phyloP scores from a whole-genome alignment of 306 rosid genomes.

The Senna siamea region DNA sequence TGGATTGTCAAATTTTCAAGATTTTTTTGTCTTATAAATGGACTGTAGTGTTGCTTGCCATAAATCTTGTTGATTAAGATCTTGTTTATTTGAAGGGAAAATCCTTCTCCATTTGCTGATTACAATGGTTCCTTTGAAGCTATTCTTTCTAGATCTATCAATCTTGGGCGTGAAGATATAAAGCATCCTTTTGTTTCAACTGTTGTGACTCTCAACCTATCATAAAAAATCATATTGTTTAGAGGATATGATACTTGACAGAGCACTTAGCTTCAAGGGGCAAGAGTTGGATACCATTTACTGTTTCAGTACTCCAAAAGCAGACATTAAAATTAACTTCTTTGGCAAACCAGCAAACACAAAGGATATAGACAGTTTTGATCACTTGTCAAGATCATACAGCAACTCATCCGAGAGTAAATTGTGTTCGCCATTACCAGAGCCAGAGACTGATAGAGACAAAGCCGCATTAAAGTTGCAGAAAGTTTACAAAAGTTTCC shows the following conservation, averaged over 20 bases:
- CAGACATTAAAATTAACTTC: constrained; percentile 46
- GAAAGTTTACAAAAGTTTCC: constrained; percentile 91
- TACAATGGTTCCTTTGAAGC: constrained; percentile 48
- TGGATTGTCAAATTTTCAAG: no score
- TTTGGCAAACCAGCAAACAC: constrained; percentile 43
- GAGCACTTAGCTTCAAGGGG: constrained; percentile 49
- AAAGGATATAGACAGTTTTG: constrained; percentile 33
- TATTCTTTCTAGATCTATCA: constrained; percentile 40
- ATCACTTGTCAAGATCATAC: constrained; percentile 32
- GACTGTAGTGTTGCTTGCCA: neutral
- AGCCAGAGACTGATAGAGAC: constrained; percentile 38
- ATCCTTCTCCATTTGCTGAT: no score
- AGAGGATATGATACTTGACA: constrained; percentile 48
- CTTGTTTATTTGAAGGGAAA: constrained; percentile 42
- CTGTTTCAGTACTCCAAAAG: constrained; percentile 46
- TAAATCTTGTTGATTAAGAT: constrained; percentile 29
- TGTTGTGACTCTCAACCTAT: constrained; percentile 41
- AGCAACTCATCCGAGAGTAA: constrained; percentile 43
- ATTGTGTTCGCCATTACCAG: constrained; percentile 27
- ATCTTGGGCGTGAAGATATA: constrained; percentile 34
- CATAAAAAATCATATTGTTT: constrained; percentile 32
- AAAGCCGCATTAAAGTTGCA: constrained; percentile 80
- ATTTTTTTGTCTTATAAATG: neutral
- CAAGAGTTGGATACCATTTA: constrained; percentile 46
- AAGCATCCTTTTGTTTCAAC: constrained; percentile 44